Conservation (phyloP, 2,329 filamentous ascomycete genomes). For the Hirsutella thompsonii region DNA sequence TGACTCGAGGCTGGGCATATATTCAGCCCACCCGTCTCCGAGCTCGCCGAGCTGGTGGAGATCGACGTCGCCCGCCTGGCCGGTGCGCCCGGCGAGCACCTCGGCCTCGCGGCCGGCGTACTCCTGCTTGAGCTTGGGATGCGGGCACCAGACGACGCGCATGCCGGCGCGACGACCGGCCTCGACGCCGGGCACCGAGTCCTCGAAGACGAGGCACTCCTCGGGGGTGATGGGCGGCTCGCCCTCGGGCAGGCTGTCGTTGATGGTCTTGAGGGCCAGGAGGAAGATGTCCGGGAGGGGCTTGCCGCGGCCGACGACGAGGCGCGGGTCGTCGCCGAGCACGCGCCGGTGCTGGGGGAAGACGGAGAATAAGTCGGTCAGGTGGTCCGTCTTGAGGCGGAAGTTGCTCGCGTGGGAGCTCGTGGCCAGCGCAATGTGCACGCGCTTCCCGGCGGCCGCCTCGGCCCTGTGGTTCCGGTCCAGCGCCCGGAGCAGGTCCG, state of each 20-base stretch:
- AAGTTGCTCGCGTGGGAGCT: constrained; percentile 64
- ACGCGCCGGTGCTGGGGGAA: constrained; percentile 64
- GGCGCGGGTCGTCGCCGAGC: constrained; percentile 72
- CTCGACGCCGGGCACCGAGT: constrained; percentile 87
- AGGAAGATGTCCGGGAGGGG: constrained; percentile 91
- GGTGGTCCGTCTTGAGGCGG: constrained; percentile 58
- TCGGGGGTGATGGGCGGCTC: constrained; percentile 58
- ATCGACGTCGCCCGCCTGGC: constrained; percentile 46
- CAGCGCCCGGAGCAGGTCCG: constrained; percentile 51
- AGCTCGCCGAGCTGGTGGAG: constrained; percentile 42
- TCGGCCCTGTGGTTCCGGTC: constrained; percentile 25
- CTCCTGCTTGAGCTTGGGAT: constrained; percentile 63
- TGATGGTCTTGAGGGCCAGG: constrained; percentile 73
- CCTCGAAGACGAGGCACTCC: constrained; percentile 94
- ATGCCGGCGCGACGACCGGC: constrained; percentile 83
- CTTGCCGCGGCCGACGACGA: constrained; percentile 73
- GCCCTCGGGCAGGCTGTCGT: constrained; percentile 52
- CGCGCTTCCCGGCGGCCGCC: constrained; percentile 20
- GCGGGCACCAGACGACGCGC: constrained; percentile 87
- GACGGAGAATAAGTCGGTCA: constrained; percentile 43
- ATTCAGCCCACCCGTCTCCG: constrained; percentile 49
- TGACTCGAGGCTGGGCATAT: constrained; percentile 32
- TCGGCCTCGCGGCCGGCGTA: constrained; percentile 65
- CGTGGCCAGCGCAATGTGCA: constrained; percentile 80
- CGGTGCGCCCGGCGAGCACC: constrained; percentile 72